Conservation (phyloP, 495 filamentous ascomycete genomes). For the Tuber melanosporum region DNA sequence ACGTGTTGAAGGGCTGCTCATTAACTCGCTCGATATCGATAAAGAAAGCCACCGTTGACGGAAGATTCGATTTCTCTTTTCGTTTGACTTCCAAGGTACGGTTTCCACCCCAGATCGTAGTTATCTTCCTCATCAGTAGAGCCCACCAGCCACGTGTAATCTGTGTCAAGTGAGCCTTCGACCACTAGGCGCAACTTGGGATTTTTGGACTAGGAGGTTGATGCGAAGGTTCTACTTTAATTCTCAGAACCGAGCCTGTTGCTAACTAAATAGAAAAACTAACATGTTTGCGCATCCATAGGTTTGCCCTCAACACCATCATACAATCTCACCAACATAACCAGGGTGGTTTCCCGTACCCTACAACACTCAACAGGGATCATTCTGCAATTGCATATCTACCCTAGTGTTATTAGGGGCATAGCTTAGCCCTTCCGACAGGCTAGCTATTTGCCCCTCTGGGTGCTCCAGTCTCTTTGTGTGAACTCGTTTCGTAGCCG, state of each 20-base stretch:
- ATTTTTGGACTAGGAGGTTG: no score
- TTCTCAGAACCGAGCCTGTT: no score
- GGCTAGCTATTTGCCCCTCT: not conserved
- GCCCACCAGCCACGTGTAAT: not conserved
- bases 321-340: no score
- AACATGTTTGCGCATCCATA: no score
- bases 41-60: not conserved
- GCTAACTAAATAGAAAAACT: no score
- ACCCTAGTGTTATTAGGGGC: not conserved
- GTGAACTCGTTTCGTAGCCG: not conserved
- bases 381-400: not conserved
- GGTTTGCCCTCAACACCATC: no score
- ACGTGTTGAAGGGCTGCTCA: not conserved
- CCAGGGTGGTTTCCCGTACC: no score
- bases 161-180: not conserved
- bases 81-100: not conserved
- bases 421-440: not conserved
- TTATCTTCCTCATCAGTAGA: not conserved
- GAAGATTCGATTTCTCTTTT: not conserved
- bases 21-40: not conserved
- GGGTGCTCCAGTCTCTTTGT: not conserved
- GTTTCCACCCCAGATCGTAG: not conserved
- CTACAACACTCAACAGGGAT: no score
- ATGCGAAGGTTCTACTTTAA: no score
- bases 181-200: not conserved